Evolutionary conservation across 129 eudicot species (phyloP).

Genomic region (Apium graveolens): DNA sequence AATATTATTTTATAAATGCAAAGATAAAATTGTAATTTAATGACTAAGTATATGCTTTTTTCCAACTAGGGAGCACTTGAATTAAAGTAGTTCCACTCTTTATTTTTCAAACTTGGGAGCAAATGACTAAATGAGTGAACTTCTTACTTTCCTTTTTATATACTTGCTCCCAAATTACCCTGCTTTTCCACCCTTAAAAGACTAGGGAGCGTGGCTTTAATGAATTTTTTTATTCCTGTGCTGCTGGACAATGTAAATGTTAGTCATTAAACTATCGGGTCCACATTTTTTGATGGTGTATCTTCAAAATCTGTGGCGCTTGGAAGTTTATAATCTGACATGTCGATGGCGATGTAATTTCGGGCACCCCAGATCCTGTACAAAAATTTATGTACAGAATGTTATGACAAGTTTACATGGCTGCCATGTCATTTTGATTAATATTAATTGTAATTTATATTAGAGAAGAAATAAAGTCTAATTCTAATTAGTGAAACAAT

Average conservation of each 20-base stretch:
- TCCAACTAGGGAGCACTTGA: too few relatives aligned
- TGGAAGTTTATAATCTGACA: neutral
- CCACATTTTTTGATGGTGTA: neutral
- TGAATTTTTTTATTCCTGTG: neutral
- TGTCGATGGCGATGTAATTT: neutral
- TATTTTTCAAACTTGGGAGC: too few relatives aligned
- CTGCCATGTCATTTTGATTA: neutral
- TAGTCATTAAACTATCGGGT: too few relatives aligned
- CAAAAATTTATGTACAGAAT: neutral
- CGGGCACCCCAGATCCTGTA: neutral
- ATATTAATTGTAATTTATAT: neutral
- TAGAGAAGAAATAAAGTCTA: neutral
- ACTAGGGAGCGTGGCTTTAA: too few relatives aligned
- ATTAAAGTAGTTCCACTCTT: too few relatives aligned
- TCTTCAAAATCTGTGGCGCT: neutral
- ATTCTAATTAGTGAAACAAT: neutral
- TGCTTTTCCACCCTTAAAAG: too few relatives aligned
- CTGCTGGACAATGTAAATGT: neutral
- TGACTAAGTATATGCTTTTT: too few relatives aligned
- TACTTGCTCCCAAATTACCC: too few relatives aligned
- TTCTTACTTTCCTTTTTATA: too few relatives aligned
- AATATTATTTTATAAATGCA: too few relatives aligned
- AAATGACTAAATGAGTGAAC: too few relatives aligned
- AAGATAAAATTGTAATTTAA: too few relatives aligned
- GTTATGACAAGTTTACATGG: neutral